A percentile compares a stretch with the other conserved stretches of the same genome.
Evolutionary conservation across 1,139 yeast species (phyloP).

Genomic region (Hemisphaericaspora subhashii): DNA sequence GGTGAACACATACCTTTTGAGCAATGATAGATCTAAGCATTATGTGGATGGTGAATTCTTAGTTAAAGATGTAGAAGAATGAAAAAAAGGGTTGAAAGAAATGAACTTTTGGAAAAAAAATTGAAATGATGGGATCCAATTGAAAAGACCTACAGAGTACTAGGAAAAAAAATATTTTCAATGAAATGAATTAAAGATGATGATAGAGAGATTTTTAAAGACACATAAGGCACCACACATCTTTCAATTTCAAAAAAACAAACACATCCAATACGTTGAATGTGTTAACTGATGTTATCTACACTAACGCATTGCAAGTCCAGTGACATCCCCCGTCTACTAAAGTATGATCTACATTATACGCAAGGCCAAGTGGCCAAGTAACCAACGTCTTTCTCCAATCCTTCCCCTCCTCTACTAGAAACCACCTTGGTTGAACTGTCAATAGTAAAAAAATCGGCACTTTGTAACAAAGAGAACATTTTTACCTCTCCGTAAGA

Average conservation of each 20-base stretch:
- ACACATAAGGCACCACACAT: too few species aligned
- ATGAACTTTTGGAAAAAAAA: constrained; percentile 5
- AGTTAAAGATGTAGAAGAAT: neutral
- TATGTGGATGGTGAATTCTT: constrained; percentile 9
- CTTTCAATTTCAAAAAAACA: too few species aligned
- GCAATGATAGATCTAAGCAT: constrained; percentile 30
- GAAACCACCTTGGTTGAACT: neutral
- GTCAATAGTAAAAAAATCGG: neutral
- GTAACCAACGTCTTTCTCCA: too few species aligned
- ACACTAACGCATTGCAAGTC: too few species aligned
- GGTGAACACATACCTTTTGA: constrained; percentile 25
- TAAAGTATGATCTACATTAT: too few species aligned
- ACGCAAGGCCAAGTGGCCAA: too few species aligned
- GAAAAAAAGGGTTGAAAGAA: constrained; percentile 4
- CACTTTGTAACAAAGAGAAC: neutral
- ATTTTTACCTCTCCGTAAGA: neutral
- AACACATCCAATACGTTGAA: too few species aligned
- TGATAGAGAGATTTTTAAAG: too few species aligned
- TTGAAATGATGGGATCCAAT: neutral
- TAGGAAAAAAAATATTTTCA: neutral
- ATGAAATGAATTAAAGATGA: neutral
- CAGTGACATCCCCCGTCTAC: too few species aligned
- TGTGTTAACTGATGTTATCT: too few species aligned
- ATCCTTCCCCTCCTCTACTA: neutral
- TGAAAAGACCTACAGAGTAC: neutral